Evolutionary conservation across 2,329 filamentous ascomycete genomes (phyloP), one percentile per base, ranked within the genome.

Genomic region (Aspergillus caelatus): DNA sequence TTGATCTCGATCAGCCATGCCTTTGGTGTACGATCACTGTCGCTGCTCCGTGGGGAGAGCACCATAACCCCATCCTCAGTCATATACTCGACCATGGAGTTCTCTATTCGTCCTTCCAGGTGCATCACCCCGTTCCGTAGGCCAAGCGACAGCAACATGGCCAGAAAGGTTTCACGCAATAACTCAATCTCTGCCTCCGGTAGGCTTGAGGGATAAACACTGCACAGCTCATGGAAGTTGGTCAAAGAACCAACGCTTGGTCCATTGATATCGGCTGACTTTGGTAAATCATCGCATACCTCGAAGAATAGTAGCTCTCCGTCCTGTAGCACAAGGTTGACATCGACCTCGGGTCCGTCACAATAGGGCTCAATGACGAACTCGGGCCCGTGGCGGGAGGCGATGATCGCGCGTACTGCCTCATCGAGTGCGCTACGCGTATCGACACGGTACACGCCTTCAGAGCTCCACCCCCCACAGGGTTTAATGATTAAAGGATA

Each of bases 311-410:
- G 36, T 0, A 64, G 14, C 26, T 69, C 63, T 1, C 62, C 62
- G 10, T 71, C 60, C 9, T 34, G 45, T 4, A 69, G 53, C 3
- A 68, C 64, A 34, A 71, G 58, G 26, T 69, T 68, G 28, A 53
- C 54, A n/a, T 68, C 62, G 1, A 70, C 57, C 55, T 70, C 67
- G 0, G 66, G 61, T 8, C 68, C 65, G 26, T 67, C 62, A 30
- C 57, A 56, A 52, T 68, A 69, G 2, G 58, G 30, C 14, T 69
- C 68, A 1, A 66, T 46, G 8, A 64, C 56, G 39, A 60, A 53
- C 0, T 54, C 43, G 3, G 34, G 28, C 4, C 56, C 56, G 8
- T 66, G 61, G 0, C 56, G 45, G 3, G 59, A 43, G 1, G 46
- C 11, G 41, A 56, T 56, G 10, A 36, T 41, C 0, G 36, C 59